Evolutionary conservation across 345 rosid species (phyloP), one percentile per base, ranked within the genome.

Genomic region (Pistacia vera): DNA sequence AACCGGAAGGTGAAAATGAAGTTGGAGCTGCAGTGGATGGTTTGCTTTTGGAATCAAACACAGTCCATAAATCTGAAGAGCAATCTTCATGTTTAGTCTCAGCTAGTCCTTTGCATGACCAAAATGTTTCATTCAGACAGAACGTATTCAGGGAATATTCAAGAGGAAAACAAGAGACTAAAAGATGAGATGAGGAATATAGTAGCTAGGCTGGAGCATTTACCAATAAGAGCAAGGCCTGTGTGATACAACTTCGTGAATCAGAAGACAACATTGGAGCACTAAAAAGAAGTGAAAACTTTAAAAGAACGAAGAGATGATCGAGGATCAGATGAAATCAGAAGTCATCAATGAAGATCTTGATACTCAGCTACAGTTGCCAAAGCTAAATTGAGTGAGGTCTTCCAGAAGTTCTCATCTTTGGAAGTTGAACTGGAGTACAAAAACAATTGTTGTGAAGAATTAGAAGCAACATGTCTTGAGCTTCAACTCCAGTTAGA

Each of bases 401-500:
- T 83, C 62, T 68, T 90, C 77, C 93, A 92, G 85, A 92, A 88
- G 83, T 85, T 87, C 41, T 84, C 93, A 14, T 92, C 93, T 25
- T 82, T 93, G 80, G 98, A 96, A 85, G 88, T 90, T 66, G 99
- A 93, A 46, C 81, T 93, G 75, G 97, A 96, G 82, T 92, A 92
- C 77, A 90, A 89, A 85, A 88, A 76, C 52, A 87, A 81, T 67
- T 89, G 94, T 68, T 96, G 98, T 60, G 95, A 92, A 71, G 99
- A 96, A 63, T 82, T 93, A 51, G 97, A 96, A 86, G 91, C 90
- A 13, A 92, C 91, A 6, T 93, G 98, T 66, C 91, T 92, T 1
- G 97, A 96, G 83, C 97, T 96, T 82, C 97, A 96, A 82, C 97
- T 96, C 75, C 93, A 93, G 80, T 72, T 92, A 58, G 98, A 92